Conservation (phyloP, 805 yeast species). For the Lipomyces anomalus region DNA sequence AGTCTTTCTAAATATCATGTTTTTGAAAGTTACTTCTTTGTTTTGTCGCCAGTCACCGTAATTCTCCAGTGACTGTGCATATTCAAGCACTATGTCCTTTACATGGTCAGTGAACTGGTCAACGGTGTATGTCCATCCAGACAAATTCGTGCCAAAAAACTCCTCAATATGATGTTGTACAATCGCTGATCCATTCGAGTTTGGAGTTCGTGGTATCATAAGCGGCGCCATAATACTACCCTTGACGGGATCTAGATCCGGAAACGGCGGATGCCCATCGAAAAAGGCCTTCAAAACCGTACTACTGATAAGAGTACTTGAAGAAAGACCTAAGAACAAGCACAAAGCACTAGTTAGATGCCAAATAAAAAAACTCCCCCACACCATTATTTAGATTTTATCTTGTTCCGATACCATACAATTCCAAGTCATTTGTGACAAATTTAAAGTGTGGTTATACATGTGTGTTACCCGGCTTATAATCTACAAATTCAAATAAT, state of each 20-base stretch:
- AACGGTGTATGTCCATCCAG: slow-evolving; percentile 28
- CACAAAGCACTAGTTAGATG: no score
- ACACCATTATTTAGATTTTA: no score
- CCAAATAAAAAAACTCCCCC: no score
- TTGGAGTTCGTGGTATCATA: slow-evolving; percentile 38
- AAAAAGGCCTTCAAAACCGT: slow-evolving; percentile 6
- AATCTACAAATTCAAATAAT: no score
- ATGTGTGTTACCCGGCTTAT: no score
- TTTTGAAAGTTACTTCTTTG: slow-evolving; percentile 34
- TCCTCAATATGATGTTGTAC: slow-evolving; percentile 37
- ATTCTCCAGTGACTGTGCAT: slow-evolving; percentile 2
- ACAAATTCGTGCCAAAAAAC: slow-evolving; percentile 32
- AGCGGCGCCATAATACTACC: slow-evolving; percentile 29
- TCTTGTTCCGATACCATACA: no score
- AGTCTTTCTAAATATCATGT: slow-evolving; percentile 34
- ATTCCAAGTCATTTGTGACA: no score
- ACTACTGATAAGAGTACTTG: no score
- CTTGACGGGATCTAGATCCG: slow-evolving; percentile 13
- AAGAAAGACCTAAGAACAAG: no score
- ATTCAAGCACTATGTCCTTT: not conserved
- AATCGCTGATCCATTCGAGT: slow-evolving; percentile 37
- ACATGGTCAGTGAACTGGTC: slow-evolving; percentile 27
- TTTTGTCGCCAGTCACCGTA: slow-evolving; percentile 11
- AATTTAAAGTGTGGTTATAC: no score
- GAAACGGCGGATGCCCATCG: slow-evolving; percentile 12